Evolutionary conservation across 345 rosid genomes (phyloP), one percentile per base, ranked within the genome.

Genomic region (Citrus reticulata): DNA sequence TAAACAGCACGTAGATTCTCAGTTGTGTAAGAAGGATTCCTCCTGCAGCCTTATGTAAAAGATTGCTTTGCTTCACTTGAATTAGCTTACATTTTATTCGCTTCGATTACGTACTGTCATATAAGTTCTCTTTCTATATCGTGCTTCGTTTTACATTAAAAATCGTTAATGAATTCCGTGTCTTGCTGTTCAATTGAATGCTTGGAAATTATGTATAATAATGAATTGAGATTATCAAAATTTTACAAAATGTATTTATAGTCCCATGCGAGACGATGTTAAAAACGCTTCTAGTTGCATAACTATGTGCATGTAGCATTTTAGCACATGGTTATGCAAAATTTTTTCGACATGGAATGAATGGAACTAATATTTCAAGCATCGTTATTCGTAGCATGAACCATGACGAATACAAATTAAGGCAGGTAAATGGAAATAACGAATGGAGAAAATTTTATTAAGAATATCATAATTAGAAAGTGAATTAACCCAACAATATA

Each of bases 1-100:
- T 37, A 76, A 78, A 83, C 81, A 79, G 80, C 62, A 77, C 72
- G 80, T 77, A 77, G 86, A 83, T 87, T 85, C 89, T 64, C 59
- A 73, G 78, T 55, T 79, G 39, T 60, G 67, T 59, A 74, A 77
- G 68, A 78, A 77, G 84, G 81, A 79, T 79, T 81, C 86, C 84
- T 13, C 22, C 65, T 65, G 83, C 89, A 87, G 88, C 86, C 68
- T 85, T 83, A 72, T 68, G 32, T 78, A 42, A 65, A 74, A 79
- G 77, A 68, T 49, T 60, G 6, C 68, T 66, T 46, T 75, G 60
- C 70, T 78, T 83, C 69, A 55, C 79, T 77, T 60, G 51, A 42
- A 49, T 70, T 75, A 57, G 40, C 67, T 39, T 76, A 7, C 39
- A n/a, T 77, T 60, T 75, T 66, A 16, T 73, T 55, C 72, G 40